Percentiles rank a stretch among this genome's conserved stretches.
Evolutionary conservation across 768 basidiomycete genomes (phyloP).

Genomic region (Amanita molliuscula): DNA sequence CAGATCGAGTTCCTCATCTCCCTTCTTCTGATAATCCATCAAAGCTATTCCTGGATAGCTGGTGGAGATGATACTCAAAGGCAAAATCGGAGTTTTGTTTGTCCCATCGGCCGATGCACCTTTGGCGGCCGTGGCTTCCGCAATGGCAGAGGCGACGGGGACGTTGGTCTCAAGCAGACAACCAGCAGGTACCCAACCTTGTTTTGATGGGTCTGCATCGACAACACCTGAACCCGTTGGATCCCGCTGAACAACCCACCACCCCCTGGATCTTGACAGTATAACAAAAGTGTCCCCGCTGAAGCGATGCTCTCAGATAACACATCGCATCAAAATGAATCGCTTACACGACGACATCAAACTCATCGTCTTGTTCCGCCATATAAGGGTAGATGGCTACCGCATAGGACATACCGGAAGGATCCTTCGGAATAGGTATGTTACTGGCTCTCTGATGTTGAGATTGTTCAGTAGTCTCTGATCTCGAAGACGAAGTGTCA

Average conservation of each 20-base stretch:
- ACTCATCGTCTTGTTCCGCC: conserved; percentile 98
- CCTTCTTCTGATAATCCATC: conserved; percentile 94
- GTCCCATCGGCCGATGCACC: conserved; percentile 28
- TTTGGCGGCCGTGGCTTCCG: conserved; percentile 66
- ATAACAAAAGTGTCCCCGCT: conserved; percentile 94
- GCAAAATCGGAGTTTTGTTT: conserved; percentile 75
- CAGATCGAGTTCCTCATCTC: conserved; percentile 85
- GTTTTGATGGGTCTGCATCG: conserved; percentile 66
- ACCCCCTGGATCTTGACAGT: conserved; percentile 87
- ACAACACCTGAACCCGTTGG: conserved; percentile 74
- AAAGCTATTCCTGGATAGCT: conserved; percentile 94
- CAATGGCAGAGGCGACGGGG: conserved; percentile 81
- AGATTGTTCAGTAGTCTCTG: not conserved
- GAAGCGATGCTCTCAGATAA: not conserved
- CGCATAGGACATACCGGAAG: conserved; percentile 74
- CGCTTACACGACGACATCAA: conserved; percentile 89
- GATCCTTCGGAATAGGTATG: conserved; percentile 25
- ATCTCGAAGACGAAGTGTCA: not conserved
- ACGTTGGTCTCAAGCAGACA: conserved; percentile 90
- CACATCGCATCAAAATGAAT: conserved; percentile 11
- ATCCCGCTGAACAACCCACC: conserved; percentile 99
- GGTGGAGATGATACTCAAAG: conserved; percentile 88
- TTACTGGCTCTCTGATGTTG: conserved; percentile 11
- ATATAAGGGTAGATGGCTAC: conserved; percentile 98
- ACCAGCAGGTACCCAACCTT: conserved; percentile 97